Conservation (phyloP, 2,329 filamentous ascomycete species). For the Phialocephala subalpina region DNA sequence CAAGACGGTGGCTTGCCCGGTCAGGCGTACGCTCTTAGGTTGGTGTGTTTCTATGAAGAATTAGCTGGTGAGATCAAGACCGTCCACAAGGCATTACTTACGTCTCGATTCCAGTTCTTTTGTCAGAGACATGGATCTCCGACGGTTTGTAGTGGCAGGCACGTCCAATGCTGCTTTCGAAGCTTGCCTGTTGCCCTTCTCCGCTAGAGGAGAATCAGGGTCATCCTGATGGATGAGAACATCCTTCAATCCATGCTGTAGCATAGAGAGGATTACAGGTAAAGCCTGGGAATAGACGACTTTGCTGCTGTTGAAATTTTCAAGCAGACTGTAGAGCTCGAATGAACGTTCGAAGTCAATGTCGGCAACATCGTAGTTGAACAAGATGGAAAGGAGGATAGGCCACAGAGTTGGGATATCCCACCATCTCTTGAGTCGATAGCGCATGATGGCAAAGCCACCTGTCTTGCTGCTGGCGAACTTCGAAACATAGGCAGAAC, state of each 20-base stretch:
- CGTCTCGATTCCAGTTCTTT: slow-evolving; percentile 64
- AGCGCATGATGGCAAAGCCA: slow-evolving; percentile 86
- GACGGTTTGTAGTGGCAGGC: slow-evolving; percentile 35
- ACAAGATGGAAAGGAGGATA: slow-evolving; percentile 86
- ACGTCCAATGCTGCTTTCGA: slow-evolving; percentile 35
- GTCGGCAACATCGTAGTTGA: slow-evolving; percentile 80
- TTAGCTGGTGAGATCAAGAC: slow-evolving; percentile 16
- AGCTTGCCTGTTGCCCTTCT: slow-evolving; percentile 36
- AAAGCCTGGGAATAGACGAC: slow-evolving; percentile 82
- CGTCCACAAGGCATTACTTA: slow-evolving; percentile 46
- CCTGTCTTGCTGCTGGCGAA: slow-evolving; percentile 91
- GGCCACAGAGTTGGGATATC: slow-evolving; percentile 85
- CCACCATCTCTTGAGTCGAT: slow-evolving; percentile 88
- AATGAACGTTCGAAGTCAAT: slow-evolving; percentile 78
- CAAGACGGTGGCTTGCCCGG: slow-evolving; percentile 70
- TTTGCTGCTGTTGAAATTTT: slow-evolving; percentile 73
- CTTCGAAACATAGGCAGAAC: slow-evolving; percentile 81
- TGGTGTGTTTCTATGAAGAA: slow-evolving; percentile 46
- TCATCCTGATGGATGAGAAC: slow-evolving; percentile 69
- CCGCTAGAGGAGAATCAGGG: slow-evolving; percentile 58
- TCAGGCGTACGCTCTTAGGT: slow-evolving; percentile 57
- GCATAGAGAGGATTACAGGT: slow-evolving; percentile 83
- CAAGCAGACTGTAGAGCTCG: slow-evolving; percentile 76
- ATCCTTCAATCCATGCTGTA: slow-evolving; percentile 83
- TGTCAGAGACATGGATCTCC: slow-evolving; percentile 71